Evolutionary conservation across 2,329 filamentous ascomycete species (phyloP).

Genomic region (Sarocladiaceae sp.): DNA sequence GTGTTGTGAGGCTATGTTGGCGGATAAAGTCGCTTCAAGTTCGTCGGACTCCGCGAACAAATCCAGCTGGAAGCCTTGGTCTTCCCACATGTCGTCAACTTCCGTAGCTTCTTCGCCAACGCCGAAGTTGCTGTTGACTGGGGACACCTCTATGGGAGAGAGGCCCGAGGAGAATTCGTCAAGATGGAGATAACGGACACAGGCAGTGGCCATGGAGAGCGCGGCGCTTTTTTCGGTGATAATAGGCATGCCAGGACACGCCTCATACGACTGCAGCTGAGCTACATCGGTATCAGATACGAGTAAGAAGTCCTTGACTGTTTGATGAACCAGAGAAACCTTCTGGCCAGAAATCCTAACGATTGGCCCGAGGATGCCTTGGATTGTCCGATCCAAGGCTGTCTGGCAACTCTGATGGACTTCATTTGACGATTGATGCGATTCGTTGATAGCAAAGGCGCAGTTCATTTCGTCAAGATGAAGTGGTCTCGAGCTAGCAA

Average conservation of each 20-base stretch:
- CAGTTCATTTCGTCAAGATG: background rate
- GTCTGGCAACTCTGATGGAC: background rate
- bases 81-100: background rate
- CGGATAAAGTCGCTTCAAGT: slow-evolving; percentile 19
- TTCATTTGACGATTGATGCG: background rate
- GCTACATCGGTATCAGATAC: background rate
- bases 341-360: background rate
- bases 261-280: background rate
- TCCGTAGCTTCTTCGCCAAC: slow-evolving; percentile 15
- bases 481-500: background rate
- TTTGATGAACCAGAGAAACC: background rate
- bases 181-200: slow-evolving; percentile 24
- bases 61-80: background rate
- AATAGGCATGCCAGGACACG: slow-evolving; percentile 9
- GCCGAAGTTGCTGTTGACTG: slow-evolving; percentile 7
- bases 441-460: background rate
- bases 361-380: background rate
- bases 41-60: slow-evolving; percentile 22
- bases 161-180: slow-evolving; percentile 28
- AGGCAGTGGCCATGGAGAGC: slow-evolving; percentile 16
- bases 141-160: slow-evolving; percentile 11
- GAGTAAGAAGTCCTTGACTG: background rate
- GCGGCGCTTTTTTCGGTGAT: slow-evolving; percentile 13
- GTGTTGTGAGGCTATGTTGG: slow-evolving; percentile 19
- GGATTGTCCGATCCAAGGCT: background rate